Conservation (phyloP, 2,329 filamentous ascomycete genomes). For the Sphaerulina musiva region DNA sequence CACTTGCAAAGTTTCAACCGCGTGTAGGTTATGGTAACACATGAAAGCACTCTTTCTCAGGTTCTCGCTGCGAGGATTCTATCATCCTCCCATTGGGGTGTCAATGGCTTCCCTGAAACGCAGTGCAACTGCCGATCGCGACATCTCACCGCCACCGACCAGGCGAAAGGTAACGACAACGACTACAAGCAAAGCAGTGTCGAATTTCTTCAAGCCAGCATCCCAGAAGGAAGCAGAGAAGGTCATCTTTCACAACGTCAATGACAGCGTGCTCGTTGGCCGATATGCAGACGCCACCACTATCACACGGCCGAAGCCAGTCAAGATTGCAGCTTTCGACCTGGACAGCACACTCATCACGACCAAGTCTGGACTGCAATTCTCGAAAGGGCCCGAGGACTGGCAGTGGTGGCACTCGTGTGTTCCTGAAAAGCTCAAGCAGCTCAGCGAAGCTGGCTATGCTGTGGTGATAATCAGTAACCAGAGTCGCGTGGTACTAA, state of each 20-base stretch:
- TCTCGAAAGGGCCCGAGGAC: conserved; percentile 62
- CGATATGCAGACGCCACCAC: conserved; percentile 47
- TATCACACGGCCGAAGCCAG: conserved; percentile 30
- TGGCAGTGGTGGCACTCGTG: conserved; percentile 89
- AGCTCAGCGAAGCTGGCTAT: conserved; percentile 68
- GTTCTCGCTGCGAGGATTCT: background rate
- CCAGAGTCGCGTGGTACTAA: conserved; percentile 72
- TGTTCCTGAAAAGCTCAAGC: conserved; percentile 61
- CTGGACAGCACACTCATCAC: conserved; percentile 81
- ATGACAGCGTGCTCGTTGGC: conserved; percentile 68
- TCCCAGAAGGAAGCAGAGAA: conserved; percentile 78
- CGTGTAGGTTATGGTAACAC: background rate
- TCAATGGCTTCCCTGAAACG: conserved; percentile 32
- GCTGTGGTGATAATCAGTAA: conserved; percentile 78
- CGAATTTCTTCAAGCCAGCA: conserved; percentile 79
- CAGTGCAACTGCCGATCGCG: conserved; percentile 35
- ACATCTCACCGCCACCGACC: conserved; percentile 52
- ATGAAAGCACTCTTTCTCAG: background rate
- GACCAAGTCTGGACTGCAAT: conserved; percentile 73
- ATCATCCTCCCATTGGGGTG: background rate
- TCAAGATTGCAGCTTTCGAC: conserved; percentile 67
- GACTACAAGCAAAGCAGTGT: conserved; percentile 58
- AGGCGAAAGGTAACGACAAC: conserved; percentile 51
- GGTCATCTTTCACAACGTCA: conserved; percentile 61
- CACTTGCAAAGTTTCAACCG: background rate